Evolutionary conservation across 2,329 filamentous ascomycete genomes (phyloP), one percentile per base, ranked within the genome.

Genomic region (Pseudogymnoascus sp.): DNA sequence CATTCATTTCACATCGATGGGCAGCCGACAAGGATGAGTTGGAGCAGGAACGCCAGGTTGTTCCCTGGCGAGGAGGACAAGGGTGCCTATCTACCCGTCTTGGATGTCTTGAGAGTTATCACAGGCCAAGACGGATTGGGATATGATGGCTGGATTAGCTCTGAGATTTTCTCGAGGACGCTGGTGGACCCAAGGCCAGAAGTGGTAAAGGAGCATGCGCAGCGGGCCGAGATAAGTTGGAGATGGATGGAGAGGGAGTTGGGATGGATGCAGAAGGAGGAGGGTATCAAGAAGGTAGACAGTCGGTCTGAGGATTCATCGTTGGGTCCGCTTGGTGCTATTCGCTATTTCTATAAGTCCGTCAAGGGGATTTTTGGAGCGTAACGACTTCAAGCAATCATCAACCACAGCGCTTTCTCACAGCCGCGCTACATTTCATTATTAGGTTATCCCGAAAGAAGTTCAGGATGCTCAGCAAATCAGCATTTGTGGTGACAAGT

Each of bases 31-130:
- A 77, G 86, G 2, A 93, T 93, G 90, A 90, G 82, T 70, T 93
- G 90, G 90, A 90, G 84, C 35, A 77, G 90, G 16, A 92, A 92
- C 71, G 89, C 87, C 66, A 78, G 90, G n/a, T 84, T 88, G 65
- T 86, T 89, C 67, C 31, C 69, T 38, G 69, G 66, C 40, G 71
- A 72, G 35, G 65, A 71, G 59, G 77, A 88, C 71, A 75, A 81
- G 71, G 84, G 83, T 0, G 86, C 79, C 0, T 88, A 87, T 71
- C 69, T 89, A 19, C 85, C 86, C 0, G 78, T 85, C 1, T 69
- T 78, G 60, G 76, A 81, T 26, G 78, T 88, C 2, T 72, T 82
- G 4, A 73, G 77, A 61, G 79, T 81, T 0, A 79, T 88, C 60
- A 75, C 81, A 61, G 64, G 65, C 26, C 78, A 80, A 14, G 74